Evolutionary conservation across 148 eudicot genomes (phyloP).

Genomic region (Chenopodium berlandieri): DNA sequence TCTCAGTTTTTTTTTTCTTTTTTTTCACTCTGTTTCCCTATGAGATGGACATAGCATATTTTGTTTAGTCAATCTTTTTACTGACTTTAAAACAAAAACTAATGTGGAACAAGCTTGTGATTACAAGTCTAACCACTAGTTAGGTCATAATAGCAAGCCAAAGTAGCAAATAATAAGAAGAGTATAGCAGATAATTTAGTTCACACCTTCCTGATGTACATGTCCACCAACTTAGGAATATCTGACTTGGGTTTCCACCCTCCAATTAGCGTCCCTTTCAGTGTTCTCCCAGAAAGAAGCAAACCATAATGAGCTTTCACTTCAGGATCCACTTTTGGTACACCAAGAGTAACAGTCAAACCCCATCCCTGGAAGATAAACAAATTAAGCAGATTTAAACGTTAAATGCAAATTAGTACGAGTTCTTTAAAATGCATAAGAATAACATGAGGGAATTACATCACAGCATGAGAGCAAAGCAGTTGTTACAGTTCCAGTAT

Average conservation of each 20-base stretch:
- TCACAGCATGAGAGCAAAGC: slow-evolving; percentile 89
- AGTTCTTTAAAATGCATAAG: not conserved
- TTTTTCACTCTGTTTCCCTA: not conserved
- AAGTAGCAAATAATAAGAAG: not conserved
- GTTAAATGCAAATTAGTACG: not conserved
- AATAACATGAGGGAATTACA: slow-evolving; percentile 37
- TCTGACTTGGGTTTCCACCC: slow-evolving; percentile 99
- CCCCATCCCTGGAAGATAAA: slow-evolving; percentile 79
- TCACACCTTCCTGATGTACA: slow-evolving; percentile 71
- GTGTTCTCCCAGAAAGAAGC: slow-evolving; percentile 73
- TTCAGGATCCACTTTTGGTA: slow-evolving; percentile 82
- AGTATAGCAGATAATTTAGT: not conserved
- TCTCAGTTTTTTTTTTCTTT: not conserved
- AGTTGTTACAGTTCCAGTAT: slow-evolving; percentile 63
- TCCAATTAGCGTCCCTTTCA: slow-evolving; percentile 84
- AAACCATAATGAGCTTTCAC: slow-evolving; percentile 71
- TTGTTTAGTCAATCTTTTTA: not conserved
- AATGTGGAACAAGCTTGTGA: not conserved
- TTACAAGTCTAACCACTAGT: not conserved
- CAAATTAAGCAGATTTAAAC: not conserved
- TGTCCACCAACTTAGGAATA: slow-evolving; percentile 75
- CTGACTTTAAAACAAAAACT: not conserved
- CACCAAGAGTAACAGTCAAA: slow-evolving; percentile 89
- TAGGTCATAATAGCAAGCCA: not conserved
- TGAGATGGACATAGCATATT: not conserved